A percentile compares a stretch with the other conserved stretches of the same genome.
phyloP scores from a whole-genome alignment of 148 eudicot genomes.

The Simmondsia chinensis region DNA sequence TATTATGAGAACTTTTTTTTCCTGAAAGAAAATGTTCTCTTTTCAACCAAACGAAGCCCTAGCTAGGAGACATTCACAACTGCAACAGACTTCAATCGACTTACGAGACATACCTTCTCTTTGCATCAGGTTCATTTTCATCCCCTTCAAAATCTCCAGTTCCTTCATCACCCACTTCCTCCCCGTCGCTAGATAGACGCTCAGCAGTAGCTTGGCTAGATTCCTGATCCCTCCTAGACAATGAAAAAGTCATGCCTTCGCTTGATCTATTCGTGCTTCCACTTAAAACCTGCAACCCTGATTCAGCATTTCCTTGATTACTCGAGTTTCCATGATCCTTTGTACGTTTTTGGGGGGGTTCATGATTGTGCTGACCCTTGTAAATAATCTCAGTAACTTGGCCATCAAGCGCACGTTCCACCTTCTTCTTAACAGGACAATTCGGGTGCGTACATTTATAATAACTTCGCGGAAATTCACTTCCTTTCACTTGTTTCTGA shows the following conservation, averaged over 20 bases:
- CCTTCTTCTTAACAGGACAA: slow-evolving; percentile 92
- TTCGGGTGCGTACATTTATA: slow-evolving; percentile 64
- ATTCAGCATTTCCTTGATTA: slow-evolving; percentile 29
- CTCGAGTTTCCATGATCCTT: slow-evolving; percentile 38
- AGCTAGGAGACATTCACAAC: neutral
- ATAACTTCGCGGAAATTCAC: slow-evolving; percentile 84
- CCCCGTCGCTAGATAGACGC: slow-evolving; percentile 63
- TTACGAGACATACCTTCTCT: slow-evolving; percentile 44
- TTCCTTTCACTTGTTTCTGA: slow-evolving; percentile 90
- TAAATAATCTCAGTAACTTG: slow-evolving; percentile 89
- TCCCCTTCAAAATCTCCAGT: slow-evolving; percentile 38
- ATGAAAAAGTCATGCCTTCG: slow-evolving; percentile 21
- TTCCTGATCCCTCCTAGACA: slow-evolving; percentile 43
- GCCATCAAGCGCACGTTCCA: slow-evolving; percentile 82
- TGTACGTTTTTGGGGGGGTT: slow-evolving; percentile 50
- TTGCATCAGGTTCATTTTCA: slow-evolving; percentile 73
- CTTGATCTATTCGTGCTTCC: slow-evolving; percentile 16
- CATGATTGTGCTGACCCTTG: slow-evolving; percentile 86
- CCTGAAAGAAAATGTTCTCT: too few relatives aligned
- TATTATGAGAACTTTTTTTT: too few relatives aligned
- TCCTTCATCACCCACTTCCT: slow-evolving; percentile 56
- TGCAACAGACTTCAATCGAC: neutral
- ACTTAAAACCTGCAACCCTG: slow-evolving; percentile 15
- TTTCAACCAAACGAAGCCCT: too few relatives aligned
- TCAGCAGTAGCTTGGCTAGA: slow-evolving; percentile 55